Conservation (phyloP, 129 eudicot species). For the Saposhnikovia divaricata region DNA sequence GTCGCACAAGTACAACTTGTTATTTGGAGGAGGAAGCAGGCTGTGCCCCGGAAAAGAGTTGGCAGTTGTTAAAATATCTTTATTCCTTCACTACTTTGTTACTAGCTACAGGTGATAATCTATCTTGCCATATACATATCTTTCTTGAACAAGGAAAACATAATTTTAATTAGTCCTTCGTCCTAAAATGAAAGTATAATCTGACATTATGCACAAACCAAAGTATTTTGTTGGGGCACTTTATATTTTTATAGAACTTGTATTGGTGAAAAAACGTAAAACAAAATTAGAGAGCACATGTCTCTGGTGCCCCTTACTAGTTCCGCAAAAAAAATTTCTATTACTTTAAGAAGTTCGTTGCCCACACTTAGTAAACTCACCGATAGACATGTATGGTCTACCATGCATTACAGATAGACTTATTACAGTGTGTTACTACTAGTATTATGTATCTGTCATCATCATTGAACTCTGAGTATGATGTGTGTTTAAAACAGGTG, state of each 20-base stretch:
- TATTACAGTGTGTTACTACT: too few species aligned
- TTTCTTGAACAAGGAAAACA: neutral
- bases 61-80: slow-evolving; percentile 34
- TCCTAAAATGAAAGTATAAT: neutral
- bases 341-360: too few species aligned
- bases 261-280: too few species aligned
- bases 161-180: neutral
- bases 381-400: too few species aligned
- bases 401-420: too few species aligned
- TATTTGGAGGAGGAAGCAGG: slow-evolving; percentile 59
- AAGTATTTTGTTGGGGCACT: too few species aligned
- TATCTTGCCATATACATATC: neutral
- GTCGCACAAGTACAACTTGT: slow-evolving; percentile 29
- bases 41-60: slow-evolving; percentile 65
- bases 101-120: slow-evolving; percentile 48
- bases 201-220: neutral
- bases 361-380: too few species aligned
- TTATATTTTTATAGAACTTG: too few species aligned
- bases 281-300: too few species aligned
- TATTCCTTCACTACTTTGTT: slow-evolving; percentile 60
- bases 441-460: neutral
- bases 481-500: slow-evolving; percentile 6
- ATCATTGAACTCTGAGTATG: neutral
- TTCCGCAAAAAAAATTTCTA: too few species aligned
- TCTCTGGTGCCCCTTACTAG: too few species aligned